Percentiles rank a stretch among this genome's conserved stretches.
Conservation (phyloP, 2,329 filamentous ascomycete species). For the Monilinia aucupariae region DNA sequence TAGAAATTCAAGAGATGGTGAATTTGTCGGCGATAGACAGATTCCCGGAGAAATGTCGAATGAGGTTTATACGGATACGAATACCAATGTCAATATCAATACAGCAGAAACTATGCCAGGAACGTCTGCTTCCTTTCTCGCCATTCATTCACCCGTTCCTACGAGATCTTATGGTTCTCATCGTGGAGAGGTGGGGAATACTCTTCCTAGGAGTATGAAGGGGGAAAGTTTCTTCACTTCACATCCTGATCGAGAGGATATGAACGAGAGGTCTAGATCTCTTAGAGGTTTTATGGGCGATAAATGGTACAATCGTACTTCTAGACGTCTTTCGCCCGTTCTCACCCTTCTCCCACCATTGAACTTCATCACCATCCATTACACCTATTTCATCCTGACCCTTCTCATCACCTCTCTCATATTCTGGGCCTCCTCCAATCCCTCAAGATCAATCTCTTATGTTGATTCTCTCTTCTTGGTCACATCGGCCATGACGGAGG, state of each 20-base stretch:
- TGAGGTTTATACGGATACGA: background rate
- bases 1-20: background rate
- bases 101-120: no score
- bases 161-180: no score
- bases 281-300: constrained; percentile 8
- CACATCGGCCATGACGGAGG: constrained; percentile 60
- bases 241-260: background rate
- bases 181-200: background rate
- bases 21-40: background rate
- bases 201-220: background rate
- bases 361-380: constrained; percentile 62
- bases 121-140: no score
- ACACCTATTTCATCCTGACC: constrained; percentile 57
- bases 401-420: constrained; percentile 52
- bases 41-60: background rate
- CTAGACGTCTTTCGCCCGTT: background rate
- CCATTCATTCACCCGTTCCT: background rate
- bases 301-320: background rate
- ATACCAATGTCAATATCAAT: no score
- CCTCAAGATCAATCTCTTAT: constrained; percentile 49
- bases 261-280: background rate
- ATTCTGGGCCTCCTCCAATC: constrained; percentile 54
- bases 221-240: background rate
- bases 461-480: constrained; percentile 62
- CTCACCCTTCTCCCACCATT: constrained; percentile 32